Conservation (phyloP, 352 stramenopile genomes). For the Pythium insidiosum region DNA sequence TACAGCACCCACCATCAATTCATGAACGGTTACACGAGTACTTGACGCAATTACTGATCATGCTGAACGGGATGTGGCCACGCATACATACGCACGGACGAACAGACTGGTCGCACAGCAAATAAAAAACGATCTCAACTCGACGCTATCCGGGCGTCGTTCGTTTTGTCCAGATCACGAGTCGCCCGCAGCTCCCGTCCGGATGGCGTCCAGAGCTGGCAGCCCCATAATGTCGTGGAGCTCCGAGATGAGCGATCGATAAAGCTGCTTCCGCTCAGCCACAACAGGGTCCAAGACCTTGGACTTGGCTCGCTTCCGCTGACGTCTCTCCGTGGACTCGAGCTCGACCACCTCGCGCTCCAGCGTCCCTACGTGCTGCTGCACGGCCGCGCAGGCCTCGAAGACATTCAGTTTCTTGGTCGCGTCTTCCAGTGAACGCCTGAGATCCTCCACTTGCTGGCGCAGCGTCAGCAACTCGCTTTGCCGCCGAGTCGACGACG, state of each 20-base stretch:
- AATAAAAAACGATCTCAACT: too few species aligned
- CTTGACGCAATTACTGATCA: too few species aligned
- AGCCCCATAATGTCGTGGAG: slow-evolving; percentile 74
- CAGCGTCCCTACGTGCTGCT: slow-evolving; percentile 13
- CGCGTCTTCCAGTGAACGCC: slow-evolving; percentile 35
- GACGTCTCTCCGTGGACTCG: not conserved
- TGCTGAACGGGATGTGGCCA: too few species aligned
- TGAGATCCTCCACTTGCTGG: slow-evolving; percentile 38
- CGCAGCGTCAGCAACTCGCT: slow-evolving; percentile 32
- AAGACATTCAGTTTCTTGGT: slow-evolving; percentile 46
- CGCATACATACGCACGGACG: too few species aligned
- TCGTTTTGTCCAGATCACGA: too few species aligned
- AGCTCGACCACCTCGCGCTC: slow-evolving; percentile 6
- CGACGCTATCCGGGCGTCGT: too few species aligned
- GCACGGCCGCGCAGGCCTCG: slow-evolving; percentile 11
- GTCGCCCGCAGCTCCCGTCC: too few species aligned
- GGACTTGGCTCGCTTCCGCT: slow-evolving; percentile 5
- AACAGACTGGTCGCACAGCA: too few species aligned
- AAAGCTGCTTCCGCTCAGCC: slow-evolving; percentile 23
- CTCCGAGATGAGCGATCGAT: slow-evolving; percentile 47
- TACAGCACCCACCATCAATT: too few species aligned
- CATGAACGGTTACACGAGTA: too few species aligned
- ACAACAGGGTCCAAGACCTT: slow-evolving; percentile 21
- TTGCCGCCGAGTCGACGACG: slow-evolving; percentile 22
- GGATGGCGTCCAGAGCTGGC: slow-evolving; percentile 19